phyloP scores from a whole-genome alignment of 176 grass and related monocot species.

The Oryza glumipatula region DNA sequence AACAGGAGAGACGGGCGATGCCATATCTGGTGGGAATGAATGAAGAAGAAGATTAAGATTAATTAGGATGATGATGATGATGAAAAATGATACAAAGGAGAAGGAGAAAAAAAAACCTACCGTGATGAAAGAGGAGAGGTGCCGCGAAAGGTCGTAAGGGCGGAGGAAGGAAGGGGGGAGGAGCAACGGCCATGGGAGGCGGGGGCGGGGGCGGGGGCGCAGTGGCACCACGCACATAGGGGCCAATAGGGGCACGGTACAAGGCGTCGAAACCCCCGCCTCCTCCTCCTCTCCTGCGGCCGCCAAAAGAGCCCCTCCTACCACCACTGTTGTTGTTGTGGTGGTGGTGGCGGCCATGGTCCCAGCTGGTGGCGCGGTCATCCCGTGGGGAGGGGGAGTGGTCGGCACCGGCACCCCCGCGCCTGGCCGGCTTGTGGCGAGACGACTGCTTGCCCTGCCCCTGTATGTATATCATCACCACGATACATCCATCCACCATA shows the following conservation, averaged over 20 bases:
- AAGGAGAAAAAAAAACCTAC: conserved; percentile 11
- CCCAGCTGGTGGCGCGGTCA: conserved; percentile 33
- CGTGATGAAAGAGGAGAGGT: conserved; percentile 58
- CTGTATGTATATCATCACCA: neutral
- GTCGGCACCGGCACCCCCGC: neutral
- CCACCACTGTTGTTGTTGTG: conserved; percentile 27
- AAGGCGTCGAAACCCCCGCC: conserved; percentile 46
- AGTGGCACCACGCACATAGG: conserved; percentile 35
- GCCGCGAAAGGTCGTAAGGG: conserved; percentile 38
- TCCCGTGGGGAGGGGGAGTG: conserved; percentile 56
- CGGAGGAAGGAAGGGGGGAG: conserved; percentile 29
- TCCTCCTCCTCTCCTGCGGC: conserved; percentile 37
- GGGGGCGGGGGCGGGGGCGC: conserved; percentile 48
- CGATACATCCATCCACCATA: too few relatives aligned
- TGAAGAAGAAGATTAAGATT: neutral
- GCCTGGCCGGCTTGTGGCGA: conserved; percentile 40
- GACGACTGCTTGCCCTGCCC: neutral
- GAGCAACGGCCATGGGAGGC: conserved; percentile 27
- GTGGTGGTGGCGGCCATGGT: conserved; percentile 8
- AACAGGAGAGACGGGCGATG: conserved; percentile 53
- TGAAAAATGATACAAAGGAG: too few relatives aligned
- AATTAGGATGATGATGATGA: neutral
- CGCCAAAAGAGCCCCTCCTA: conserved; percentile 33
- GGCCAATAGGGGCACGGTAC: conserved; percentile 30
- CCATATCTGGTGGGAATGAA: conserved; percentile 58